Conservation (phyloP, 129 eudicot genomes). For the Helianthus tuberosus region DNA sequence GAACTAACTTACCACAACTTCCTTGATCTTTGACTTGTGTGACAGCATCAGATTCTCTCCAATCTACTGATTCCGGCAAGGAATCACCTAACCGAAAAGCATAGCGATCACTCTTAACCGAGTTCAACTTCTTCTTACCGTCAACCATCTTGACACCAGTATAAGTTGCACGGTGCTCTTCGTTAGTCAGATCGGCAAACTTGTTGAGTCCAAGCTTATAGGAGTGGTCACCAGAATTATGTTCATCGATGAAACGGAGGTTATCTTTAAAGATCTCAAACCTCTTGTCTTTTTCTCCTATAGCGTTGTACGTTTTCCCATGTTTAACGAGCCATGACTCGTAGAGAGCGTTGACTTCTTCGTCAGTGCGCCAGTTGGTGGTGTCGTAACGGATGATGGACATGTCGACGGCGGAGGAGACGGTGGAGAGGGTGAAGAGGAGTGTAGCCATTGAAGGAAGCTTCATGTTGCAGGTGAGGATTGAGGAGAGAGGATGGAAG, state of each 20-base stretch:
- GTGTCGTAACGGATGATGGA: constrained; percentile 71
- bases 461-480: constrained; percentile 19
- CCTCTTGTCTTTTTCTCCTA: constrained; percentile 74
- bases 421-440: constrained; percentile 34
- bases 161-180: constrained; percentile 60
- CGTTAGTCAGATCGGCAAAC: constrained; percentile 85
- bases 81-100: constrained; percentile 46
- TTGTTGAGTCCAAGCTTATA: constrained; percentile 69
- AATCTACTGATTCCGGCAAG: constrained; percentile 73
- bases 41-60: constrained; percentile 87
- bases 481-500: constrained; percentile 9
- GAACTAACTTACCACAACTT: constrained; percentile 67
- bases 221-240: constrained; percentile 53
- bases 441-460: constrained; percentile 37
- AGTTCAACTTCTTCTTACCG: constrained; percentile 21
- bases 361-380: constrained; percentile 45
- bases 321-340: constrained; percentile 79
- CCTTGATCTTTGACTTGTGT: constrained; percentile 86
- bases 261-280: constrained; percentile 90
- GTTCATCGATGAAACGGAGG: constrained; percentile 61
- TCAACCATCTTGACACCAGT: constrained; percentile 45
- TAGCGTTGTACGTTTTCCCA: constrained; percentile 65
- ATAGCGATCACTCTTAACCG: constrained; percentile 51
- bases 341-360: constrained; percentile 57
- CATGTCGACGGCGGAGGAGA: constrained; percentile 70